A percentile compares a stretch with the other conserved stretches of the same genome.
Evolutionary conservation across 805 yeast genomes (phyloP).

Genomic region (Torulaspora quercuum): DNA sequence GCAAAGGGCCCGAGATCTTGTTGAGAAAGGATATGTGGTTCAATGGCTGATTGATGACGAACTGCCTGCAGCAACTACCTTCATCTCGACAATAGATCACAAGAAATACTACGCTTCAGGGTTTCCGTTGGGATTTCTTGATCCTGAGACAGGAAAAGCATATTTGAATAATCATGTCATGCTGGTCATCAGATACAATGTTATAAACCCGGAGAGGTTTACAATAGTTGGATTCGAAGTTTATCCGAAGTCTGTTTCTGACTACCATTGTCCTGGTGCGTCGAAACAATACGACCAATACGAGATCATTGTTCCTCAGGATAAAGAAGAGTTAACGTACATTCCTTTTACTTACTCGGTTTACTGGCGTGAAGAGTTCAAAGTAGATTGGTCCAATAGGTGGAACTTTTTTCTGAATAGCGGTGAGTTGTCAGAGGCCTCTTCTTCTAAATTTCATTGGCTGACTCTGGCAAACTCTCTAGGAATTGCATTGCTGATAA

Average conservation of each 20-base stretch:
- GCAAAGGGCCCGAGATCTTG: slow-evolving; percentile 55
- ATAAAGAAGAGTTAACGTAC: slow-evolving; percentile 36
- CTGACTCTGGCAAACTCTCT: slow-evolving; percentile 68
- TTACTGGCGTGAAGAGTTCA: slow-evolving; percentile 79
- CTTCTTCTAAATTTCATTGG: slow-evolving; percentile 65
- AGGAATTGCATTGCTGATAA: slow-evolving; percentile 57
- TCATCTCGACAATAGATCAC: slow-evolving; percentile 53
- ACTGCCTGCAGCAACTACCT: slow-evolving; percentile 85
- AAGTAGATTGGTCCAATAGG: slow-evolving; percentile 60
- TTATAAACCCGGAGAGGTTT: slow-evolving; percentile 42
- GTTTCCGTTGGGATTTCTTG: slow-evolving; percentile 74
- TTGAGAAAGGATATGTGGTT: slow-evolving; percentile 66
- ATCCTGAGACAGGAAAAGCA: slow-evolving; percentile 47
- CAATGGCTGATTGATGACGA: slow-evolving; percentile 79
- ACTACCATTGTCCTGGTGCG: slow-evolving; percentile 72
- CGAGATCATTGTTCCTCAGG: slow-evolving; percentile 46
- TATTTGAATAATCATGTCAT: slow-evolving; percentile 76
- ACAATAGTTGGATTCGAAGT: slow-evolving; percentile 87
- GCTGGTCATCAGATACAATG: slow-evolving; percentile 72
- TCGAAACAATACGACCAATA: slow-evolving; percentile 56
- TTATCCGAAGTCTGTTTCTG: slow-evolving; percentile 73
- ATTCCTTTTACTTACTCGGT: slow-evolving; percentile 83
- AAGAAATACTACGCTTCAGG: slow-evolving; percentile 80
- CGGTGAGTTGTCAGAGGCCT: slow-evolving; percentile 39
- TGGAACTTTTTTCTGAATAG: slow-evolving; percentile 69